Evolutionary conservation across 2,329 filamentous ascomycete species (phyloP).

Genomic region (Sporothrix euskadiensis): DNA sequence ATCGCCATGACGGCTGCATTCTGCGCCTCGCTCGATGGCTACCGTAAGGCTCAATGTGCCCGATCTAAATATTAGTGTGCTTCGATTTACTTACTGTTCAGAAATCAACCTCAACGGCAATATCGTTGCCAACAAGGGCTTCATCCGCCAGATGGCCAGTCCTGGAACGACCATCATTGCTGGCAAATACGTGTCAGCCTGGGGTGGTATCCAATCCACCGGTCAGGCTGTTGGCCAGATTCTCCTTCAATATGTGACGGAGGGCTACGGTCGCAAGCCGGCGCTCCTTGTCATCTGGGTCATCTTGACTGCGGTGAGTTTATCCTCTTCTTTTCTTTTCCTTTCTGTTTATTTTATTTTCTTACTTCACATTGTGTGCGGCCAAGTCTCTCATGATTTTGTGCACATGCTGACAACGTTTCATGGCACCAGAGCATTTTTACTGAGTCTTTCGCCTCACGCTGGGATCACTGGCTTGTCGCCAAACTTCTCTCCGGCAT

Average conservation of each 20-base stretch:
- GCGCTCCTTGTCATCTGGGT: constrained; percentile 42
- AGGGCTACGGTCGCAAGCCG: constrained; percentile 41
- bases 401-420: constrained; percentile 6
- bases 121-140: constrained; percentile 31
- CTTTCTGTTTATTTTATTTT: background rate
- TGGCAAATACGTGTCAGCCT: constrained; percentile 29
- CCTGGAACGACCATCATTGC: constrained; percentile 26
- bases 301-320: constrained; percentile 34
- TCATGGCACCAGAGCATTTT: constrained; percentile 37
- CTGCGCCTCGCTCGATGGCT: constrained; percentile 46
- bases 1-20: constrained; percentile 47
- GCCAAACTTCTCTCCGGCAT: constrained; percentile 39
- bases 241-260: constrained; percentile 42
- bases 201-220: constrained; percentile 27
- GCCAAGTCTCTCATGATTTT: constrained; percentile 30
- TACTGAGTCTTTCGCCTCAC: constrained; percentile 41
- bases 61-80: background rate
- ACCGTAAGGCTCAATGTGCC: constrained; percentile 37
- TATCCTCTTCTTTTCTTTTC: too few species aligned
- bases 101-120: constrained; percentile 29
- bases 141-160: constrained; percentile 29
- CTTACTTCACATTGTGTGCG: background rate
- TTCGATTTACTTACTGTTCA: background rate
- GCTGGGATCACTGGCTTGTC: constrained; percentile 45
- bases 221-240: constrained; percentile 26